Percentiles rank a stretch among this genome's conserved stretches.
phyloP scores from a whole-genome alignment of 805 yeast genomes.

The Saturnispora diversa region DNA sequence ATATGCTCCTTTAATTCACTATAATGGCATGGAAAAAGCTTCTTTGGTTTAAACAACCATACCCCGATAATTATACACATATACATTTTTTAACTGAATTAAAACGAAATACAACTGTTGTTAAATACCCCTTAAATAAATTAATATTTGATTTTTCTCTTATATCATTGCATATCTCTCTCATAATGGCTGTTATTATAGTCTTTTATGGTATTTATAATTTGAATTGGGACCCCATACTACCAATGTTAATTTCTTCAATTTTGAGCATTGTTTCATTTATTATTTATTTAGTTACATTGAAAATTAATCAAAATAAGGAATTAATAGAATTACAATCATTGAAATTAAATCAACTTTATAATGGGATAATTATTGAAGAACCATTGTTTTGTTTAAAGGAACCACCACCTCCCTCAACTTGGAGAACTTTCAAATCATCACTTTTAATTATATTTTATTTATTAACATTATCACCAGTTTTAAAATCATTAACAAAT shows the following conservation, averaged over 20 bases:
- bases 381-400: not conserved
- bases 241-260: conserved; percentile 33
- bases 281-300: conserved; percentile 25
- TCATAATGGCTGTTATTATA: conserved; percentile 53
- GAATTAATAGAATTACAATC: conserved; percentile 27
- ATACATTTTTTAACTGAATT: conserved; percentile 71
- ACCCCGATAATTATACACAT: conserved; percentile 89
- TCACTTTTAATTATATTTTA: conserved; percentile 61
- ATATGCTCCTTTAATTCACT: too few species aligned
- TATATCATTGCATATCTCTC: conserved; percentile 57
- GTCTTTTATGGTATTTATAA: conserved; percentile 58
- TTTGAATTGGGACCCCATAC: conserved; percentile 41
- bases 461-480: conserved; percentile 77
- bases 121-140: conserved; percentile 52
- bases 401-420: conserved; percentile 21
- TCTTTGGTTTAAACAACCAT: conserved; percentile 76
- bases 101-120: conserved; percentile 67
- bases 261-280: conserved; percentile 32
- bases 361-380: not conserved
- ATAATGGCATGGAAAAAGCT: conserved; percentile 93
- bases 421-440: conserved; percentile 45
- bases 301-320: conserved; percentile 25
- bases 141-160: conserved; percentile 66
- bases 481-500: conserved; percentile 75
- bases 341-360: conserved; percentile 23